Conservation (phyloP, 768 basidiomycete species). For the Tylopilus plumbeoviolaceoides region DNA sequence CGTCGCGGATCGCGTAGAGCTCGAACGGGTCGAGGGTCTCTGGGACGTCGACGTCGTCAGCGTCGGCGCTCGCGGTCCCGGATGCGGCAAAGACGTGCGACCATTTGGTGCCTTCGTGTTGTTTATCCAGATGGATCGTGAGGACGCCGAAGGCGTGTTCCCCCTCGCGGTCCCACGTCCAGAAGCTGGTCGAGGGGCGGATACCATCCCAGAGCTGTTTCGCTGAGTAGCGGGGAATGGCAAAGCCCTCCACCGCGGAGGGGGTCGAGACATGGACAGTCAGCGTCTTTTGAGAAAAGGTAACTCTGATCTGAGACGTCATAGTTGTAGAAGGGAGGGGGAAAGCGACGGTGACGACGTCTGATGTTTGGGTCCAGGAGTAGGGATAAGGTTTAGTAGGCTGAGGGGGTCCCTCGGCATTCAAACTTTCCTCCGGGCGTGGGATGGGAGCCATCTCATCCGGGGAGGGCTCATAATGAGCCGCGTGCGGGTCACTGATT, state of each 20-base stretch:
- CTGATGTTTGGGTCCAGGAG: conserved; percentile 88
- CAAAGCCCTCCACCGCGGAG: conserved; percentile 27
- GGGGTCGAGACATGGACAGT: conserved; percentile 54
- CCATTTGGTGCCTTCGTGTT: conserved; percentile 81
- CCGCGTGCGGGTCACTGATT: conserved; percentile 29
- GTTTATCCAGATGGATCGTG: conserved; percentile 84
- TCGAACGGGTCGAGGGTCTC: conserved; percentile 89
- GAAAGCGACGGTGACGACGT: conserved; percentile 80
- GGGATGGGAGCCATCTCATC: conserved; percentile 73
- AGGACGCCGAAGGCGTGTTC: conserved; percentile 65
- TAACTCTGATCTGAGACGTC: conserved; percentile 61
- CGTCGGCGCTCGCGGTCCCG: conserved; percentile 29
- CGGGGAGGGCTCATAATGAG: conserved; percentile 51
- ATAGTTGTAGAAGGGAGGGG: conserved; percentile 71
- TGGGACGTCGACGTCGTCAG: conserved; percentile 63
- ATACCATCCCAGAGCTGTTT: conserved; percentile 79
- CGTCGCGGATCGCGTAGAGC: conserved; percentile 71
- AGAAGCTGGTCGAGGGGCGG: conserved; percentile 74
- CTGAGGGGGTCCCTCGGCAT: conserved; percentile 29
- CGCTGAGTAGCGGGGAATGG: conserved; percentile 56
- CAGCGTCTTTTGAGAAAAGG: conserved; percentile 60
- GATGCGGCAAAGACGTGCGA: conserved; percentile 72
- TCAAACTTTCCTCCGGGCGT: conserved; percentile 53
- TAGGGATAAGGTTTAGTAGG: conserved; percentile 69
- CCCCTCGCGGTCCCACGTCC: conserved; percentile 87